These are phyloP conservation scores for Claviceps purpurea DNA, from an alignment of 2,329 filamentous ascomycete genomes.

Conservation along the genomic window DNA sequence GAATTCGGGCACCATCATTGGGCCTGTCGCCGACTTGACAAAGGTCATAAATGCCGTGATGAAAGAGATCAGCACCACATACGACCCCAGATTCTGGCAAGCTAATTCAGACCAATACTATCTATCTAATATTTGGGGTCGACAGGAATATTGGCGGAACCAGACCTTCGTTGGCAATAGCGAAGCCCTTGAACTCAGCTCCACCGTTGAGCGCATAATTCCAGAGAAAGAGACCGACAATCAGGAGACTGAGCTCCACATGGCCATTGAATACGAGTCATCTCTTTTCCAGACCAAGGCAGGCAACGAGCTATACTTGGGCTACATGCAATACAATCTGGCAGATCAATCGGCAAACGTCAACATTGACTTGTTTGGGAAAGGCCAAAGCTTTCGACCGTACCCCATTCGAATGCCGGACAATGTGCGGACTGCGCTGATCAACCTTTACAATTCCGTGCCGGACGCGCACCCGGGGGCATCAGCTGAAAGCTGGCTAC, in stretches of 20 bases:
- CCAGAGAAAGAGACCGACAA: slow-evolving; percentile 10
- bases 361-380: slow-evolving; percentile 13
- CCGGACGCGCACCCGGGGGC: slow-evolving; percentile 14
- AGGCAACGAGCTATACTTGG: slow-evolving; percentile 21
- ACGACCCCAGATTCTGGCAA: slow-evolving; percentile 19
- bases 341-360: slow-evolving; percentile 12
- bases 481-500: slow-evolving; percentile 19
- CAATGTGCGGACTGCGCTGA: slow-evolving; percentile 16
- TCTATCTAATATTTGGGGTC: slow-evolving; percentile 27
- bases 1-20: slow-evolving; percentile 34
- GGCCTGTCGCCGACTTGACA: slow-evolving; percentile 20
- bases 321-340: slow-evolving; percentile 19
- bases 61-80: slow-evolving; percentile 19
- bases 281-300: slow-evolving; percentile 26
- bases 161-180: slow-evolving; percentile 12
- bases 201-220: slow-evolving; percentile 9
- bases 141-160: slow-evolving; percentile 28
- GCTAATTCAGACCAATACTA: slow-evolving; percentile 33
- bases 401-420: slow-evolving; percentile 19
- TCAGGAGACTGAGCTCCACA: slow-evolving; percentile 19
- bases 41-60: slow-evolving; percentile 15
- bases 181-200: slow-evolving; percentile 7
- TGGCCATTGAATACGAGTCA: slow-evolving; percentile 28
- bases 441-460: slow-evolving; percentile 18
- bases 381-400: slow-evolving; percentile 15